A percentile compares a stretch with the other conserved stretches of the same genome.
These are phyloP conservation scores for Candida ascalaphidarum DNA, from an alignment of 805 yeast genomes.

Conservation along the genomic window DNA sequence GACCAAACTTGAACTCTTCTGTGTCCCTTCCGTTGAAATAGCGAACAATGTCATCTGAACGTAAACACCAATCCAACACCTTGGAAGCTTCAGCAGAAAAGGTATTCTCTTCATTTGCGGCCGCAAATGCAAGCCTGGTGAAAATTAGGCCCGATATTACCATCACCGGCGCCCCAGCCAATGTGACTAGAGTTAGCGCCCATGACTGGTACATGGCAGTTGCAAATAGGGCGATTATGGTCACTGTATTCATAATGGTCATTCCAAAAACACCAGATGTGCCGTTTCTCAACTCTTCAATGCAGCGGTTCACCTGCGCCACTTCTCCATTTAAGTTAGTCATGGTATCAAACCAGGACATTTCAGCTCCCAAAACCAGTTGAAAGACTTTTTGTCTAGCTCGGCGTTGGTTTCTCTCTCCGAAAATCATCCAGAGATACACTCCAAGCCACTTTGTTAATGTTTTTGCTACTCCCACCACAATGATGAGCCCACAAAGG, in stretches of 20 bases:
- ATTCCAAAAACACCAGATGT: conserved; percentile 59
- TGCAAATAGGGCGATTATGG: conserved; percentile 46
- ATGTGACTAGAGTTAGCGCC: conserved; percentile 72
- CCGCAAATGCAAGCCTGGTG: conserved; percentile 42
- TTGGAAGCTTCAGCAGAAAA: conserved; percentile 49
- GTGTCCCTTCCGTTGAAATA: conserved; percentile 44
- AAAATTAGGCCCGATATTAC: conserved; percentile 38
- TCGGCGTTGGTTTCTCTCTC: conserved; percentile 59
- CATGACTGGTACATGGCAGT: conserved; percentile 75
- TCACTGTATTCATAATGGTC: conserved; percentile 42
- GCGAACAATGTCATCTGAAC: conserved; percentile 52
- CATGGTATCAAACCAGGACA: conserved; percentile 58
- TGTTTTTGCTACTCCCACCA: conserved; percentile 22
- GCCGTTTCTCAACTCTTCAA: conserved; percentile 66
- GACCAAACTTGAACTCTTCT: conserved; percentile 41
- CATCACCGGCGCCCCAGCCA: conserved; percentile 69
- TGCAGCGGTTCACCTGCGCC: conserved; percentile 58
- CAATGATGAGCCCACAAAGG: conserved; percentile 24
- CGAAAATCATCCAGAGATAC: conserved; percentile 56
- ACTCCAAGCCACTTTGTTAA: conserved; percentile 45
- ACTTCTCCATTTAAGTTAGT: conserved; percentile 53
- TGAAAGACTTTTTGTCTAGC: conserved; percentile 41
- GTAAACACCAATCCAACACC: conserved; percentile 62
- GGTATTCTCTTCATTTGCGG: conserved; percentile 49
- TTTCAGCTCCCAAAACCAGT: conserved; percentile 36